Evolutionary conservation across 2,329 filamentous ascomycete species (phyloP).

Genomic region (Onygenales sp.): DNA sequence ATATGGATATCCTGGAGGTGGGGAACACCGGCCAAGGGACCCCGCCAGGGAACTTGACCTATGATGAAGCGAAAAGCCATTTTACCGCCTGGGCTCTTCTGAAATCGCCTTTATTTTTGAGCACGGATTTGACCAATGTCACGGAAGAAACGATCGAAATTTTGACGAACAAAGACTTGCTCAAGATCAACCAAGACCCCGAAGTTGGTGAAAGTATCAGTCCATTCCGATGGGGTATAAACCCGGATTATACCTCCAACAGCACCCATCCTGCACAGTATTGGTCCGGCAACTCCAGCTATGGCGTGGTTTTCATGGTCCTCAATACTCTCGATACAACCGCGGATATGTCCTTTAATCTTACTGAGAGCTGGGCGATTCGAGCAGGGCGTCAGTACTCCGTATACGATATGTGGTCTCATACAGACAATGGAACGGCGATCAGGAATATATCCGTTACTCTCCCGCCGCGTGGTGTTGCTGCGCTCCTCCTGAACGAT

Average conservation of each 20-base stretch:
- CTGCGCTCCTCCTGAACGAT: conserved; percentile 15
- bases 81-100: conserved; percentile 15
- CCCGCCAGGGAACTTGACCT: conserved; percentile 17
- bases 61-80: conserved; percentile 12
- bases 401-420: conserved; percentile 18
- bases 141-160: conserved; percentile 14
- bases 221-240: conserved; percentile 15
- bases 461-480: conserved; percentile 14
- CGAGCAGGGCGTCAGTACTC: conserved; percentile 14
- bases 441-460: conserved; percentile 15
- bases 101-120: conserved; percentile 15
- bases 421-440: conserved; percentile 12
- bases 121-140: conserved; percentile 15
- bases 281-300: conserved; percentile 18
- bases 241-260: conserved; percentile 14
- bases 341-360: conserved; percentile 14
- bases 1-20: conserved; percentile 16
- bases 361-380: conserved; percentile 18
- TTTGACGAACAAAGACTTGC: conserved; percentile 14
- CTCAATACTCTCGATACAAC: conserved; percentile 14
- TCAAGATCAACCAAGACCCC: conserved; percentile 19
- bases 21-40: conserved; percentile 17
- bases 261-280: conserved; percentile 15
- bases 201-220: conserved; percentile 13
- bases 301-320: conserved; percentile 18